Base-by-base conservation (phyloP, 1,139 yeast genomes). In the Protomyces arabidopsidicola region DNA sequence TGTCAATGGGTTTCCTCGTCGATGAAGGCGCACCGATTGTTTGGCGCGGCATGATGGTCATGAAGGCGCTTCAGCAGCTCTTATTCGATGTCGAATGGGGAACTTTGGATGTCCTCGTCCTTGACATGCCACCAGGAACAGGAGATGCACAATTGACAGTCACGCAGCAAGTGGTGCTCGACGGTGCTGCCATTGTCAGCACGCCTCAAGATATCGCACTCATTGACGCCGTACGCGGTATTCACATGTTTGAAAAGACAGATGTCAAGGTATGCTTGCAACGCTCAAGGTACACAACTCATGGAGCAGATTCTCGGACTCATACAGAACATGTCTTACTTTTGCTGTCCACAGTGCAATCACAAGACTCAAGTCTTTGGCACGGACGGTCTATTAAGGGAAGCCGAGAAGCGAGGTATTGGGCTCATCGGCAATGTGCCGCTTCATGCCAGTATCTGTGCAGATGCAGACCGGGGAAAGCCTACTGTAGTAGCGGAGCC, bases 41-140 rank as follows among this genome's bases (percentile, higher is more conserved):
- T 0, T 89, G 96, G 96, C 77, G 96, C 66, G 96, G 96, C 0
- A 75, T 88, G 54, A 84, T 89, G 84, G 93, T 89, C 38, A 90
- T 88, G 84, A 89, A 89, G 72, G 96, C 96, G 0, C 74, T 89
- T 35, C 90, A 89, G 69, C 96, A 89, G 71, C 78, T 89, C 20
- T 73, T 89, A 22, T 88, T 87, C 69, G 96, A 89, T 64, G 96
- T 89, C 0, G 81, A 84, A 62, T 89, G 96, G 96, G 80, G 83
- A 8, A 71, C 70, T 2, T 74, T 88, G 60, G 96, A 89, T 72
- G 80, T 84, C 35, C 77, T 89, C 62, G 85, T 89, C 1, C 77
- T 89, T 18, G 96, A 89, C 70, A 83, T 89, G 88, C 96, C 96
- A 0, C 96, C 96, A 0, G 96, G 96, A 2, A 89, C 96, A 0